phyloP scores from a whole-genome alignment of 2,329 filamentous ascomycete genomes.

The Dothiorella sarmentorum region DNA sequence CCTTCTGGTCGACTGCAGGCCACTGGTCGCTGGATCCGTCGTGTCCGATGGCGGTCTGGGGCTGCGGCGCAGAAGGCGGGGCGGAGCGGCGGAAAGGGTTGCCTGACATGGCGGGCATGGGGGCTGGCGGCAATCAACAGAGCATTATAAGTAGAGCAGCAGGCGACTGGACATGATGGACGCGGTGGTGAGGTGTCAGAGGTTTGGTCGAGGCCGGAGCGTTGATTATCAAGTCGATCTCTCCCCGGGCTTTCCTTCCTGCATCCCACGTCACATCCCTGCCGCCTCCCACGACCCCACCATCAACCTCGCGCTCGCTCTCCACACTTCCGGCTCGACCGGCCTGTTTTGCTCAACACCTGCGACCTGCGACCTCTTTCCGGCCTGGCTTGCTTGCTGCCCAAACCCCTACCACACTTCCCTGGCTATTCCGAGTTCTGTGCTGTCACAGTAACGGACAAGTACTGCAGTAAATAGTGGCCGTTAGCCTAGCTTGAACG shows the following conservation, averaged over 20 bases:
- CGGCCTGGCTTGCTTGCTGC: neutral
- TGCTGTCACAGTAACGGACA: neutral
- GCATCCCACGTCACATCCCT: conserved; percentile 19
- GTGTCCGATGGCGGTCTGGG: neutral
- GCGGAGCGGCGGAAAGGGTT: conserved; percentile 40
- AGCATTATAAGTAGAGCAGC: conserved; percentile 12
- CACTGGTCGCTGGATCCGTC: neutral
- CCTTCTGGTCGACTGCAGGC: neutral
- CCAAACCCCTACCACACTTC: neutral
- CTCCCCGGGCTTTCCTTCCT: conserved; percentile 3
- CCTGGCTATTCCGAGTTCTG: neutral
- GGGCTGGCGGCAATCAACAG: conserved; percentile 6
- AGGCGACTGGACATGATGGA: conserved; percentile 2
- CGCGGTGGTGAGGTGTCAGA: neutral
- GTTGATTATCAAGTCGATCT: conserved; percentile 16
- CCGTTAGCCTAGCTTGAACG: neutral
- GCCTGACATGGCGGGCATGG: conserved; percentile 33
- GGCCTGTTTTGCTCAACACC: neutral
- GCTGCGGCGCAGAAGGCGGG: neutral
- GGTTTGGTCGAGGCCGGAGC: neutral
- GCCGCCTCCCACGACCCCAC: conserved; percentile 7
- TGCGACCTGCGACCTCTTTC: neutral
- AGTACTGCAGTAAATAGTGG: neutral
- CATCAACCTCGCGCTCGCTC: neutral
- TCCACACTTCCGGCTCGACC: neutral